Base-by-base conservation (phyloP, 2,329 filamentous ascomycete species). In the Penicillium sp. region DNA sequence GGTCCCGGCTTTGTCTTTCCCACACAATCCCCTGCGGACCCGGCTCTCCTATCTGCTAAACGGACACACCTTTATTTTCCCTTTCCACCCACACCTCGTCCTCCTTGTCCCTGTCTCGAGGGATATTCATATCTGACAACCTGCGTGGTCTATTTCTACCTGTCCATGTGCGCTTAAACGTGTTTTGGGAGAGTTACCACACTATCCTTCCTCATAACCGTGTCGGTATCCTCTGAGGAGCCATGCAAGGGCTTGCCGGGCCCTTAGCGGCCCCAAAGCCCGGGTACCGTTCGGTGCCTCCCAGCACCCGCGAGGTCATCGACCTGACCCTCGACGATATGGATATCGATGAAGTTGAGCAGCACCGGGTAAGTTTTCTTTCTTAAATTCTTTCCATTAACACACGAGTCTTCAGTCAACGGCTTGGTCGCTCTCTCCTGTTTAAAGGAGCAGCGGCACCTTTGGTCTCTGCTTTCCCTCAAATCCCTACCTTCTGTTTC, bases 261-360 rank as follows among this genome's bases (percentile, higher is more conserved):
- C 38, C 50, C 25, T 41, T 37, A n/a, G 25, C 22, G 50, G 50
- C 50, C 50, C 37, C 50, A 25, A 42, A 12, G 4, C 34, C 50
- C 37, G 25, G 37, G 25, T 43, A 34, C 28, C 22, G 38, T 35
- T 28, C 45, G 28, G 28, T 8, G 7, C 28, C 28, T 31, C 28
- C 28, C 28, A 31, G 7, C 45, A 47, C 51, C 20, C 37, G 14
- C 22, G 31, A 47, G 5, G 42, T 58, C 11, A 54, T 58, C 17
- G 56, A 58, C 41, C 50, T 58, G 14, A 58, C 56, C 22, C 28
- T 39, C 6, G 52, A 54, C 5, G 52, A 54, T 35, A 39, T 6
- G n/a, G 52, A 54, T n/a, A 12, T 47, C 3, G 42, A 45, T 10
- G 28, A 43, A 47, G n/a, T 34, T 15, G 10, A 37, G 17, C n/a